Evolutionary conservation across 768 basidiomycete genomes (phyloP), one percentile per base, ranked within the genome.

Genomic region (Russula vinacea): DNA sequence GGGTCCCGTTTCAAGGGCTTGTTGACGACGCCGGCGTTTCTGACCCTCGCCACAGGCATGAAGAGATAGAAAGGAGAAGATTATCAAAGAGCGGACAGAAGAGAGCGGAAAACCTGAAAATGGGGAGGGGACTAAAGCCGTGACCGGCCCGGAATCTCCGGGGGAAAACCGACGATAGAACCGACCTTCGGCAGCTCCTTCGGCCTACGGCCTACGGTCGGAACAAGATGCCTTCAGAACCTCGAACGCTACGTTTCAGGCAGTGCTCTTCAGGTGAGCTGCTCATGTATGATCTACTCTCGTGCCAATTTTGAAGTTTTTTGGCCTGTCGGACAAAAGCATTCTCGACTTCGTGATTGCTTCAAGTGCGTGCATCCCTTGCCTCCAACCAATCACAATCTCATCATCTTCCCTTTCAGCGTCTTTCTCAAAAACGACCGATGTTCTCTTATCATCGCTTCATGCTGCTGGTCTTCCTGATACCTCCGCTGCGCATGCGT

Each of bases 341-440:
- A 91, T 89, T 64, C 84, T 93, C 69, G 88, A 93, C 78, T 97
- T 87, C 74, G 88, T 97, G 40, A 79, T 92, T 73, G 92, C 92
- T 55, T 87, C 90, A 75, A 92, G 92, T 89, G 67, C 45, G 81
- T 73, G 67, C 60, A 10, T 37, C 33, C 35, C 35, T 55, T 33
- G 8, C 49, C 33, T 49, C 47, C 54, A 32, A 42, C 62, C 44
- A 50, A 33, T 26, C 9, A 55, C 39, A 17, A 60, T 50, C 71
- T 63, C 45, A 58, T 55, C 40, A n/a, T 58, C 29, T 26, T 33
- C 62, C 45, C 3, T n/a, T n/a, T 70, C 45, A 88, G 93, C 92
- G n/a, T 86, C 89, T 4, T 86, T 89, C 60, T 82, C 92, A 59
- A 95, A 95, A 74, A 84, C 88, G 10, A 81, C 91, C 14, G 88